Evolutionary conservation across 495 filamentous ascomycete species (phyloP).

Genomic region (Xylaria nigripes): DNA sequence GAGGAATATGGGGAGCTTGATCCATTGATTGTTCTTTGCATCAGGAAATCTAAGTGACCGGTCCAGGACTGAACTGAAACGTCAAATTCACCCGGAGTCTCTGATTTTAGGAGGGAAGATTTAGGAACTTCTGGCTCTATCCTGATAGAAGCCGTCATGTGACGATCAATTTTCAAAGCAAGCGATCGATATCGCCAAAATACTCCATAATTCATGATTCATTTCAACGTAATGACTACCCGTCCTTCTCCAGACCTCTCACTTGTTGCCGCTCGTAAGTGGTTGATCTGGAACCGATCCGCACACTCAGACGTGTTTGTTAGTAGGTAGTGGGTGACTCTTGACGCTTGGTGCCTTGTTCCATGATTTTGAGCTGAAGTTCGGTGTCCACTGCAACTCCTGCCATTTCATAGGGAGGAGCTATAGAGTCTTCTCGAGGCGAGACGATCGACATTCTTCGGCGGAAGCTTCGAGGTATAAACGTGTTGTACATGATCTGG

Average conservation of each 20-base stretch:
- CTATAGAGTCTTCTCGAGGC: background rate
- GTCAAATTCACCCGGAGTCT: no score
- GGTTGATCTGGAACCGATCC: background rate
- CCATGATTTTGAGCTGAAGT: conserved; percentile 1
- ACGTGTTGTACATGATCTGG: conserved; percentile 17
- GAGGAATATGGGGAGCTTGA: conserved; percentile 25
- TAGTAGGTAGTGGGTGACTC: no score
- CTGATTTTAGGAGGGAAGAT: no score
- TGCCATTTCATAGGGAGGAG: background rate
- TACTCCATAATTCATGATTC: no score
- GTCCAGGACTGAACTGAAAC: background rate
- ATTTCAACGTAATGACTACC: background rate
- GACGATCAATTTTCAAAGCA: no score
- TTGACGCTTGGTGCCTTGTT: background rate
- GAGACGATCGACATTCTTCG: background rate
- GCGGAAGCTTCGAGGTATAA: conserved; percentile 8
- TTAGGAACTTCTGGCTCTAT: no score
- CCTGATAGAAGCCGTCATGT: no score
- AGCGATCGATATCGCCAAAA: no score
- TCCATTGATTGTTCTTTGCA: conserved; percentile 34
- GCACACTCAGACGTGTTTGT: no score
- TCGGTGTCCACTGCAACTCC: background rate
- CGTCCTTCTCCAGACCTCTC: background rate
- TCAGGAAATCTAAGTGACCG: conserved; percentile 19
- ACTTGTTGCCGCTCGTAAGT: background rate